Base-by-base conservation (phyloP, 108 stramenopile species). In the Skeletonema potamos region DNA sequence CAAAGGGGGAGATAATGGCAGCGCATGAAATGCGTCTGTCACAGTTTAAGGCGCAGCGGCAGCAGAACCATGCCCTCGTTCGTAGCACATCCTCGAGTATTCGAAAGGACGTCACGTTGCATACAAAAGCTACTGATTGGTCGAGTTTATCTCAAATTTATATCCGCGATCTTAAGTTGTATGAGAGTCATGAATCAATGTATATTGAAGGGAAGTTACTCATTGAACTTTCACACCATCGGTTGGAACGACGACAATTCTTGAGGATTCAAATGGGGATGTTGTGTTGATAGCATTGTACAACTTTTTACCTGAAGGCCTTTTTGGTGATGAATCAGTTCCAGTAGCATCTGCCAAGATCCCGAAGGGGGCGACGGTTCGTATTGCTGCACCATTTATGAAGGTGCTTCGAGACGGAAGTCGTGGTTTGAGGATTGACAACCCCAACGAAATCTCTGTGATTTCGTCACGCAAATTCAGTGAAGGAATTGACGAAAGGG, bases 401-500 rank as follows among this genome's bases (percentile, higher is more conserved):
- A 76, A 76, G 46, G 48, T 76, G 27, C 62, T 68, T 39, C 48
- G 54, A 7, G 74, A 76, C n/a, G 74, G 74, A 34, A 69, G 68
- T 62, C 58, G 68, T 11, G 74, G 74, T 46, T 39, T 76, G 18
- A 51, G 74, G 20, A 46, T 76, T 12, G 74, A 76, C 59, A 37
- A 76, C 26, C 74, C 74, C 6, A 69, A 32, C 34, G 74, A 76
- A n/a, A 76, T 76, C 3, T 34, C 20, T n/a, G 58, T 76, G 27
- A 32, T 66, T 39, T 29, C 37, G 12, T 39, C 24, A 26, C 11
- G 26, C 11, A 27, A 32, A 17, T 18, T 22, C 9, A 36, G 15
- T n/a, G 29, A 20, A 24, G 66, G 13, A 29, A 32, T 22, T 6
- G 27, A 39, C 57, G 56, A 67, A 12, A 37, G 36, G 36, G 7